Base-by-base conservation (phyloP, 352 stramenopile species). In the Blastocystis sp. region DNA sequence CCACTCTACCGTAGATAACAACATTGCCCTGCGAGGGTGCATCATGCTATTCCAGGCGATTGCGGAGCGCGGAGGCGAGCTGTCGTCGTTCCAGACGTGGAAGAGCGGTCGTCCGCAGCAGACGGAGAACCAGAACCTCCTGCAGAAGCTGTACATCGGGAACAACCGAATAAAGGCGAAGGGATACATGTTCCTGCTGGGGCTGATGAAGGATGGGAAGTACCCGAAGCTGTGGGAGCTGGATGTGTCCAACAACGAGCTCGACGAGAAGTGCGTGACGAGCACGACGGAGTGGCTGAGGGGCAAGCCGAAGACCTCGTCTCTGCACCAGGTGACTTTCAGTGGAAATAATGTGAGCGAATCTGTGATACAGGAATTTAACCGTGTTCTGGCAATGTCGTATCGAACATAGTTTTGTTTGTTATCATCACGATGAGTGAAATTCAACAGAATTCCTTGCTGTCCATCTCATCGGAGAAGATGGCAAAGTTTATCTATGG, bases 91-190 rank as follows among this genome's bases (percentile, higher is more conserved):
- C 50, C 73, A 84, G n/a, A 64, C 29, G 20, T 47, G 47, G 34
- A 84, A 68, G 56, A 53, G 73, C 56, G 73, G 62, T 9, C 11
- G 39, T 15, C 15, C 23, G n/a, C 7, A 73, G n/a, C 26, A 66
- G 5, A 53, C n/a, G 3, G n/a, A 53, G 8, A 54, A 43, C 73
- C 41, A 68, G 53, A 84, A 84, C 56, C 26, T 66, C 6, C 47
- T 84, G 8, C 73, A 84, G 50, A 39, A 45, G 50, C 50, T 84
- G n/a, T 45, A 43, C 4, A 69, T 84, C 37, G 73, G 73, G 20
- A 84, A 68, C 56, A 84, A 84, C 47, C 73, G 73, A 7, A 84
- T 84, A 39, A 84, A 84, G 73, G 45, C 47, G 39, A 84, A 84
- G 73, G 73, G 73, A 9, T 84, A 66, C 15, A 45, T 66, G 47